Percentiles rank a stretch among this genome's conserved stretches.
phyloP scores from a whole-genome alignment of 2,329 filamentous ascomycete species.

The Cordyceps cicadae region DNA sequence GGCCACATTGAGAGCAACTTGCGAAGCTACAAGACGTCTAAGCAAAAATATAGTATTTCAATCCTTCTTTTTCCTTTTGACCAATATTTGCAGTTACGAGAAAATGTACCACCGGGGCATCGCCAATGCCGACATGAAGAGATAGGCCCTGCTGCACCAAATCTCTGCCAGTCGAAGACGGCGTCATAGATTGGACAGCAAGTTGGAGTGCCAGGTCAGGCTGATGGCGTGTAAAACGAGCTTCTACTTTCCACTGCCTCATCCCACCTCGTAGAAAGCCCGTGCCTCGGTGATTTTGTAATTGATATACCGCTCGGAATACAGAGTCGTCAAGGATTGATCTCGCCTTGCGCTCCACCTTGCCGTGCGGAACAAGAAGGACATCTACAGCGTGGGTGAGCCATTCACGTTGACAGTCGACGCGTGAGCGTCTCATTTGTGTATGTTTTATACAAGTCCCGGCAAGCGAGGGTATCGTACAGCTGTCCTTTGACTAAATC shows the following conservation, averaged over 20 bases:
- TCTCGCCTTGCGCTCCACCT: conserved; percentile 72
- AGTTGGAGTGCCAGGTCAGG: conserved; percentile 6
- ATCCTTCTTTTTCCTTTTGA: neutral
- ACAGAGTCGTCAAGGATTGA: conserved; percentile 65
- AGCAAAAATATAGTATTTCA: no score
- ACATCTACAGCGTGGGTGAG: conserved; percentile 1
- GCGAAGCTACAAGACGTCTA: neutral
- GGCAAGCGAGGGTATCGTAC: conserved; percentile 33
- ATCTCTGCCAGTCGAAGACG: conserved; percentile 1
- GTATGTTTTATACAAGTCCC: neutral
- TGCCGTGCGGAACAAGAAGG: conserved; percentile 48
- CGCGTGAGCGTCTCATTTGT: neutral
- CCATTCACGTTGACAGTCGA: neutral
- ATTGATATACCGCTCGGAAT: conserved; percentile 64
- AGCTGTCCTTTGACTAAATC: conserved; percentile 13
- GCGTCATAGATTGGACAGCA: conserved; percentile 1
- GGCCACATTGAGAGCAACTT: conserved; percentile 6
- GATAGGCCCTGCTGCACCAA: neutral
- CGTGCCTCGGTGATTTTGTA: neutral
- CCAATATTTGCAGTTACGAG: neutral
- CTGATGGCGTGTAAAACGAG: neutral
- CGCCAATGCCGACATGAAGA: conserved; percentile 5
- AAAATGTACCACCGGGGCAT: conserved; percentile 8
- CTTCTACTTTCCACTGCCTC: conserved; percentile 12
- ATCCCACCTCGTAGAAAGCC: conserved; percentile 10